Evolutionary conservation across 441 rosid genomes (phyloP).

Genomic region (Viola pubescens): DNA sequence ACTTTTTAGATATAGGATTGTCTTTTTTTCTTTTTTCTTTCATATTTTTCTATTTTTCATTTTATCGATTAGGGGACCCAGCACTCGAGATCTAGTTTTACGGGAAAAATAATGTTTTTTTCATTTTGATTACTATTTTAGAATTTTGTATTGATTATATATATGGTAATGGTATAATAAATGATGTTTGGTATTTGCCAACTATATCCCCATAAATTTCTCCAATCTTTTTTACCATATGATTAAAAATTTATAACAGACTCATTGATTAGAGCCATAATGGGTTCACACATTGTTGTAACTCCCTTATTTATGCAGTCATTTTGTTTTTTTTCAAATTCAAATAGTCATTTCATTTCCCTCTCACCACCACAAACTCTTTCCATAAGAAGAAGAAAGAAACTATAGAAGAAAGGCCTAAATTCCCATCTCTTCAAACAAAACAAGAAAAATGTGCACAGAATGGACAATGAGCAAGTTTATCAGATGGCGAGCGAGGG

Average conservation of each 20-base stretch:
- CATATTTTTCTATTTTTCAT: not conserved
- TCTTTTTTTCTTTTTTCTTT: not conserved
- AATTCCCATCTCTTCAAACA: not conserved
- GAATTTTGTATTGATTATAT: not conserved
- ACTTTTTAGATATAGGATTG: too few species aligned
- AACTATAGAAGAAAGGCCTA: not conserved
- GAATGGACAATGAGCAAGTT: constrained; percentile 40
- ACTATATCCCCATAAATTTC: constrained; percentile 2
- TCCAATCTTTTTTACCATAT: constrained; percentile 21
- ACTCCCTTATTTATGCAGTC: constrained; percentile 22
- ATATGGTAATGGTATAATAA: not conserved
- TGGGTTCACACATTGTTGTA: constrained; percentile 13
- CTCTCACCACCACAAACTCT: constrained; percentile 1
- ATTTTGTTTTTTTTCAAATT: constrained; percentile 30
- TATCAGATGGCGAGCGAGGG: constrained; percentile 51
- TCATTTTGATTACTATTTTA: not conserved
- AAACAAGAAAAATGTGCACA: constrained; percentile 27
- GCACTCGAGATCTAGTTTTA: not conserved
- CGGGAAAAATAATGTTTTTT: not conserved
- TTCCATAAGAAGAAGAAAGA: constrained; percentile 1
- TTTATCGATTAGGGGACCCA: too few species aligned
- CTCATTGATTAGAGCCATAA: constrained; percentile 13
- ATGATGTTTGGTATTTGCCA: constrained; percentile 1
- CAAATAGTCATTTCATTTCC: constrained; percentile 28
- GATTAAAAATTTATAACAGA: constrained; percentile 24